phyloP scores from a whole-genome alignment of 805 yeast genomes.

The Cyberlindnera euphorbiiphila region DNA sequence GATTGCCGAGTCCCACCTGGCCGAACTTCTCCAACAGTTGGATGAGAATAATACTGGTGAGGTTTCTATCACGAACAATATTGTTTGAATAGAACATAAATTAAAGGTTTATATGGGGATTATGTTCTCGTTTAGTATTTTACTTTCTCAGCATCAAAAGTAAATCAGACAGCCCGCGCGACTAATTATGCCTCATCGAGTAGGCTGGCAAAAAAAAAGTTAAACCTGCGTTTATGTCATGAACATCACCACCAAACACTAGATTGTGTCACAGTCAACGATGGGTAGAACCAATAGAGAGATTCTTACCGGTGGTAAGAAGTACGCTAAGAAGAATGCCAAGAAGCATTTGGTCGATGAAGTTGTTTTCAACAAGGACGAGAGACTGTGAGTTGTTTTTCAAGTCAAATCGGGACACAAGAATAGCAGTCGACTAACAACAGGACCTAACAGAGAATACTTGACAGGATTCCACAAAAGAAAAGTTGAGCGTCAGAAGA shows the following conservation, averaged over 20 bases:
- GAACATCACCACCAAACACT: too few relatives aligned
- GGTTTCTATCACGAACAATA: too few relatives aligned
- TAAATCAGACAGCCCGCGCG: too few relatives aligned
- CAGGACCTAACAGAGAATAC: constrained; percentile 55
- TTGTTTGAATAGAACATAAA: too few relatives aligned
- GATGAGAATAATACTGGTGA: neutral
- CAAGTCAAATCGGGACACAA: too few relatives aligned
- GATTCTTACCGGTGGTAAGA: constrained; percentile 82
- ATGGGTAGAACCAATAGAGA: constrained; percentile 58
- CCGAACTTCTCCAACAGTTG: constrained; percentile 10
- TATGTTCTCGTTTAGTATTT: too few relatives aligned
- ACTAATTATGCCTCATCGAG: too few relatives aligned
- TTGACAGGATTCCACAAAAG: constrained; percentile 95
- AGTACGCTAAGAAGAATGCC: constrained; percentile 65
- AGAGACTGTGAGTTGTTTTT: constrained; percentile 44
- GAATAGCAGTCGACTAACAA: too few relatives aligned
- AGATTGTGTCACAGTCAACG: neutral
- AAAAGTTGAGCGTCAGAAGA: constrained; percentile 81
- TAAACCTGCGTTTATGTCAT: too few relatives aligned
- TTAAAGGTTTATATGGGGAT: too few relatives aligned
- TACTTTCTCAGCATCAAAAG: too few relatives aligned
- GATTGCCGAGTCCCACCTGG: constrained; percentile 22
- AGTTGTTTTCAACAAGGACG: constrained; percentile 75
- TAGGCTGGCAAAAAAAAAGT: too few relatives aligned
- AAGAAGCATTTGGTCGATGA: constrained; percentile 73